Percentiles rank a stretch among this genome's conserved stretches.
phyloP scores from a whole-genome alignment of 75 land plant species.

The Isoetes taiwanensis region DNA sequence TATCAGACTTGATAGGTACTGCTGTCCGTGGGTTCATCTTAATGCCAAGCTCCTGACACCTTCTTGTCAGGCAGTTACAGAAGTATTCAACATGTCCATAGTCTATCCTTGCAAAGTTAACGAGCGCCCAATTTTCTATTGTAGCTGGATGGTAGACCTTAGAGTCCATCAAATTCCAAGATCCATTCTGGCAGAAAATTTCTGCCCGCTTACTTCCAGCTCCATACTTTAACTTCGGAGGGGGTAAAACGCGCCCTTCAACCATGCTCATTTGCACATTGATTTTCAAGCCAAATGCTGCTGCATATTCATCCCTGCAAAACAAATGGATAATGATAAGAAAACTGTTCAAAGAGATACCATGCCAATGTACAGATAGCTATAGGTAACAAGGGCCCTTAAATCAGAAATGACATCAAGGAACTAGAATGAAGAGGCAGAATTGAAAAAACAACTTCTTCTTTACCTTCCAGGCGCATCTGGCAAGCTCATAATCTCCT shows the following conservation, averaged over 20 bases:
- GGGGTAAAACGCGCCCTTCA: slow-evolving; percentile 59
- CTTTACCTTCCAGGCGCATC: slow-evolving; percentile 56
- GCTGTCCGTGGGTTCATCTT: slow-evolving; percentile 27
- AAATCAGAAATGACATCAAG: slow-evolving; percentile 5
- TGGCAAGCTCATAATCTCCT: slow-evolving; percentile 37
- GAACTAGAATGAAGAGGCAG: not conserved
- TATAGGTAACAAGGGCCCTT: not conserved
- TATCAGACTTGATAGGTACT: slow-evolving; percentile 28
- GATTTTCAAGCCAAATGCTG: slow-evolving; percentile 43
- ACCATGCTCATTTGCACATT: slow-evolving; percentile 52
- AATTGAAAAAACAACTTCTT: not conserved
- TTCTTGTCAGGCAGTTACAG: slow-evolving; percentile 30
- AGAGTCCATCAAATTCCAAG: slow-evolving; percentile 60
- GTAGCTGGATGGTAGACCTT: slow-evolving; percentile 48
- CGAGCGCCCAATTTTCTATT: slow-evolving; percentile 53
- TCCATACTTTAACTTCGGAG: slow-evolving; percentile 70
- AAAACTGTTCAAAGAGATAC: not conserved
- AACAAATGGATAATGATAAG: not conserved
- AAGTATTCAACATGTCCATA: slow-evolving; percentile 38
- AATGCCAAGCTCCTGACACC: slow-evolving; percentile 59
- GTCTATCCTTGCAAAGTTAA: slow-evolving; percentile 48
- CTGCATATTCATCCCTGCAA: slow-evolving; percentile 40
- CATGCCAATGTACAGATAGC: not conserved
- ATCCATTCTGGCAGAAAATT: slow-evolving; percentile 34
- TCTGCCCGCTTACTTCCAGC: slow-evolving; percentile 33